phyloP scores from a whole-genome alignment of 116 monocot species.

The Posidonia oceanica region DNA sequence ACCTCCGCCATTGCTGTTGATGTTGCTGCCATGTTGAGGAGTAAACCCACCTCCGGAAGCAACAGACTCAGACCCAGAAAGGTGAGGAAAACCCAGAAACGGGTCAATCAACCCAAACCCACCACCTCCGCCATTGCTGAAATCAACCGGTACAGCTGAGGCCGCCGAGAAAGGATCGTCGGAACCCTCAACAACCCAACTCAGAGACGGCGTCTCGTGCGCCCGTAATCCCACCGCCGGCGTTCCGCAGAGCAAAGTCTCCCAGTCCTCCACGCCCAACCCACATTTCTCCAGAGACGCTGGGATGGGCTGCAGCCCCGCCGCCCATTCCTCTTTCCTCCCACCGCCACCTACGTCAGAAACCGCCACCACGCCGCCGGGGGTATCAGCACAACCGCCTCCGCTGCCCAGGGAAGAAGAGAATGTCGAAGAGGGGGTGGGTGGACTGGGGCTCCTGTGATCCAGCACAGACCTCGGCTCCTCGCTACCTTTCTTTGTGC shows the following conservation, averaged over 20 bases:
- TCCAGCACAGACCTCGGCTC: constrained; percentile 75
- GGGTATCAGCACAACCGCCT: constrained; percentile 4
- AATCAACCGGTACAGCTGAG: background rate
- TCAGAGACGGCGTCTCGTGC: constrained; percentile 41
- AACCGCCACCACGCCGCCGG: constrained; percentile 34
- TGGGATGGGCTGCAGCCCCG: constrained; percentile 24
- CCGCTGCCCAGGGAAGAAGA: constrained; percentile 54
- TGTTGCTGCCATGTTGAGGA: constrained; percentile 5
- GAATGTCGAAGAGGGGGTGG: constrained; percentile 18
- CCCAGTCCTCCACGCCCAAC: constrained; percentile 30
- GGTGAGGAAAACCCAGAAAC: constrained; percentile 12
- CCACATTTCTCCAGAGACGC: constrained; percentile 21
- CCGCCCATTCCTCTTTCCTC: constrained; percentile 28
- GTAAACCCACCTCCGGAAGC: constrained; percentile 8
- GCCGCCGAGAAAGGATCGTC: constrained; percentile 14
- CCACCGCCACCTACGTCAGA: constrained; percentile 16
- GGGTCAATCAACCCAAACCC: constrained; percentile 30
- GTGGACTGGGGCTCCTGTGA: constrained; percentile 33
- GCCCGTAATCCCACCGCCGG: background rate
- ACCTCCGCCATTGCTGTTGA: constrained; percentile 2
- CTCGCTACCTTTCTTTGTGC: background rate
- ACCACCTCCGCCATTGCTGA: constrained; percentile 8
- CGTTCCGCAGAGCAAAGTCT: constrained; percentile 11
- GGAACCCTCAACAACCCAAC: constrained; percentile 55
- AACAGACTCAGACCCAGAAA: background rate